Base-by-base conservation (phyloP, 148 eudicot species). In the Suaeda aralocaspica region DNA sequence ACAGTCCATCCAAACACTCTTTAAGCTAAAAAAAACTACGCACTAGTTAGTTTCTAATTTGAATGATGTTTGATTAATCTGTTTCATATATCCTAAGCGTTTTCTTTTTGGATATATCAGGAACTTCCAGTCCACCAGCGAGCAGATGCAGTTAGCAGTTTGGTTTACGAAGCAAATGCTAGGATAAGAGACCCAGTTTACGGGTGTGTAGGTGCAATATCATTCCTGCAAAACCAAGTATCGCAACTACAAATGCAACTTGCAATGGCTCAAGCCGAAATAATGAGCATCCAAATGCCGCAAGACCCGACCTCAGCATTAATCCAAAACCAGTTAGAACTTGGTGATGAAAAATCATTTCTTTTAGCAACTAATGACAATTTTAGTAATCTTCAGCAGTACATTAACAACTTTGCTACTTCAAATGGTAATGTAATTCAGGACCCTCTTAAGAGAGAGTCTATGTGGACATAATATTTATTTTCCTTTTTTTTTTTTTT, bases 131-230 rank as follows among this genome's bases (percentile, higher is more conserved):
- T 82, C 5, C 83, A 86, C 13, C 91, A 89, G 45, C 83, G 98
- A 79, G 80, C 69, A 59, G 98, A 92, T 60, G 96, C 98, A 53
- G 98, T 92, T 66, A 86, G 82, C 84, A 92, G 98, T 64, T 73
- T 92, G 70, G 98, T 92, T 2, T 92, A 82, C 41, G 98, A 92
- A 81, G 98, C 98, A 1, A 92, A 83, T 29, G 91, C 96, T 8
- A 80, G 98, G 58, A 60, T 82, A 76, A 68, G 88, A 30, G 98
- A 92, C 79, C 97, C 97, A 0, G 96, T 92, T 1, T 92, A 92
- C 22, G 97, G 97, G 12, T 92, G 97, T 60, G 98, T 92, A 0
- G 98, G 98, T 30, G 93, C 92, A 14, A 92, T 92, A 18, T 86
- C 98, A 8, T 86, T 72, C 72, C 71, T 92, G n/a, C 96, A 92